These are phyloP conservation scores for Pyricularia grisea DNA, from an alignment of 2,329 filamentous ascomycete species.

Conservation along the genomic window DNA sequence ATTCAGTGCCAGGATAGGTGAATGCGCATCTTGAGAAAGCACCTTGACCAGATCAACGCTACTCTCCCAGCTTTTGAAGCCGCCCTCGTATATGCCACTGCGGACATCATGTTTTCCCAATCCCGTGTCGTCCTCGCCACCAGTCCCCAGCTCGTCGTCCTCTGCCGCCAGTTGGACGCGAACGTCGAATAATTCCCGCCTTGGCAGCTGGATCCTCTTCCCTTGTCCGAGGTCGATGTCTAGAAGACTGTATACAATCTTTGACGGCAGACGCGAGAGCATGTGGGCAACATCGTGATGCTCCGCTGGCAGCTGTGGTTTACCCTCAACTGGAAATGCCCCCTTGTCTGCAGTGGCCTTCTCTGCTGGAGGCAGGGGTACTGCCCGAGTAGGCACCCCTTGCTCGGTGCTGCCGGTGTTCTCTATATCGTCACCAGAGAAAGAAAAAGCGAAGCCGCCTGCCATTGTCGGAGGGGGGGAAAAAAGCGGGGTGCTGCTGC, in stretches of 20 bases:
- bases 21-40: constrained; percentile 32
- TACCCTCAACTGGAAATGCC: constrained; percentile 54
- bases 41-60: constrained; percentile 70
- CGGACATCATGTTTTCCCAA: constrained; percentile 65
- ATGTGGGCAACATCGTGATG: constrained; percentile 40
- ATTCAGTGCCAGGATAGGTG: constrained; percentile 19
- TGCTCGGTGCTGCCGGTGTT: constrained; percentile 21
- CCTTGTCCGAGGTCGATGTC: constrained; percentile 50
- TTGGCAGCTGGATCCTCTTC: constrained; percentile 46
- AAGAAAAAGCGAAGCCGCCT: constrained; percentile 37
- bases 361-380: constrained; percentile 7
- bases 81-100: constrained; percentile 76
- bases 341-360: constrained; percentile 10
- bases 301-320: constrained; percentile 46
- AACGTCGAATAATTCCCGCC: constrained; percentile 74
- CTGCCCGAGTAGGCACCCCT: constrained; percentile 13
- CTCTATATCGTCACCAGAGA: constrained; percentile 57
- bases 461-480: neutral
- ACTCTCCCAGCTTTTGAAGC: constrained; percentile 87
- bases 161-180: constrained; percentile 73
- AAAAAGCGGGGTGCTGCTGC: neutral
- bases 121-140: constrained; percentile 31
- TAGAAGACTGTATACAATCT: constrained; percentile 60
- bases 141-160: constrained; percentile 30
- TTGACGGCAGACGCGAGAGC: constrained; percentile 56